phyloP scores from a whole-genome alignment of 1,284 basidiomycete genomes.

The Amylostereum areolatum region DNA sequence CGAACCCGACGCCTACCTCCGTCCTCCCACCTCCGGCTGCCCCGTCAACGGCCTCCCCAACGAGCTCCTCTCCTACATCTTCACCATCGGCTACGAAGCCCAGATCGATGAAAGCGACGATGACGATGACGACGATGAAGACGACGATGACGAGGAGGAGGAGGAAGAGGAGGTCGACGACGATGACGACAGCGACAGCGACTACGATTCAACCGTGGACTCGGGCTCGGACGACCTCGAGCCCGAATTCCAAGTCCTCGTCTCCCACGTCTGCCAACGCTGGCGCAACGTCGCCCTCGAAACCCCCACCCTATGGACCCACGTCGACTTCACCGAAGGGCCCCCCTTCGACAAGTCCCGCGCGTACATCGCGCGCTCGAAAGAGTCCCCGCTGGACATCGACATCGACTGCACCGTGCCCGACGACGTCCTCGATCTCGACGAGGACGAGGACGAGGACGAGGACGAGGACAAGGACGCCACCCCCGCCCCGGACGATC shows the following conservation, averaged over 20 bases:
- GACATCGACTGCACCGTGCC: slow-evolving; percentile 35
- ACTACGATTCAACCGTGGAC: slow-evolving; percentile 9
- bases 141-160: background rate
- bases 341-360: slow-evolving; percentile 33
- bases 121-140: slow-evolving; percentile 1
- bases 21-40: slow-evolving; percentile 41
- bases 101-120: slow-evolving; percentile 23
- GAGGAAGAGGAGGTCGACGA: slow-evolving; percentile 16
- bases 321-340: slow-evolving; percentile 21
- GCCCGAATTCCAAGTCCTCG: slow-evolving; percentile 33
- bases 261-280: slow-evolving; percentile 36
- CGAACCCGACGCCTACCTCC: slow-evolving; percentile 23
- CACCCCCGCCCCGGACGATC: slow-evolving; percentile 3
- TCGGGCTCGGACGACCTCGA: slow-evolving; percentile 17
- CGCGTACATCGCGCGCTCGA: slow-evolving; percentile 40
- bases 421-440: slow-evolving; percentile 25
- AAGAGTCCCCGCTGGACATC: slow-evolving; percentile 40
- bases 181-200: slow-evolving; percentile 13
- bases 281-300: slow-evolving; percentile 27
- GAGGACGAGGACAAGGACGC: slow-evolving; percentile 18
- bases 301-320: slow-evolving; percentile 29
- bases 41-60: slow-evolving; percentile 51
- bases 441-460: slow-evolving; percentile 16
- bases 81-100: slow-evolving; percentile 39
- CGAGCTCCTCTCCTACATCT: slow-evolving; percentile 55